phyloP scores from a whole-genome alignment of 202 grass and related monocot species.

The Sporobolus alterniflorus region DNA sequence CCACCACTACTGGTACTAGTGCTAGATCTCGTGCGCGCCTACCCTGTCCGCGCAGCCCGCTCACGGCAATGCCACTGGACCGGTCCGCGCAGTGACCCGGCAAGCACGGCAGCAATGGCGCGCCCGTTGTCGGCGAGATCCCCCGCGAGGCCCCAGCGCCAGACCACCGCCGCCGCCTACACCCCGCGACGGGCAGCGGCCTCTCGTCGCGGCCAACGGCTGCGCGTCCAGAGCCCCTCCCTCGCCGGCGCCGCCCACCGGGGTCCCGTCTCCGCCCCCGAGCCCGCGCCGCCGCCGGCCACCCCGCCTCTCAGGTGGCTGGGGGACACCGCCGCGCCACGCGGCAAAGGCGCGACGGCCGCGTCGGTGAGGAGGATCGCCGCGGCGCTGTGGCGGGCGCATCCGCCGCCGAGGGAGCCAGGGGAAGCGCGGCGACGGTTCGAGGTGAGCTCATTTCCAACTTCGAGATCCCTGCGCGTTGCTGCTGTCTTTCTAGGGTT shows the following conservation, averaged over 20 bases:
- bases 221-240: constrained; percentile 51
- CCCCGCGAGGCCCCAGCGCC: constrained; percentile 4
- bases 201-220: constrained; percentile 29
- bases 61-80: constrained; percentile 51
- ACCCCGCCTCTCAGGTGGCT: constrained; percentile 53
- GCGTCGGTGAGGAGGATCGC: constrained; percentile 57
- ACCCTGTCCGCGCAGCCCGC: constrained; percentile 20
- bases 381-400: constrained; percentile 52
- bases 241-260: constrained; percentile 38
- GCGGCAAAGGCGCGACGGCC: neutral
- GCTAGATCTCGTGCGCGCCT: constrained; percentile 48
- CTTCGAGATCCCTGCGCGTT: constrained; percentile 27
- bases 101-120: constrained; percentile 30
- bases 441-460: constrained; percentile 33
- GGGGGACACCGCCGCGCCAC: neutral
- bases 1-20: neutral
- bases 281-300: constrained; percentile 29
- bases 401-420: constrained; percentile 42
- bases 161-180: neutral
- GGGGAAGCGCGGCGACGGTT: constrained; percentile 26
- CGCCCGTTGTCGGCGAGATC: constrained; percentile 37
- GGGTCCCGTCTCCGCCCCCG: neutral
- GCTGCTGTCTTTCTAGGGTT: constrained; percentile 16
- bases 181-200: neutral
- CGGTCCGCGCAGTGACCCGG: neutral